These are phyloP conservation scores for Arthrobotrys sinensis DNA, from an alignment of 2,329 filamentous ascomycete species.

Conservation along the genomic window DNA sequence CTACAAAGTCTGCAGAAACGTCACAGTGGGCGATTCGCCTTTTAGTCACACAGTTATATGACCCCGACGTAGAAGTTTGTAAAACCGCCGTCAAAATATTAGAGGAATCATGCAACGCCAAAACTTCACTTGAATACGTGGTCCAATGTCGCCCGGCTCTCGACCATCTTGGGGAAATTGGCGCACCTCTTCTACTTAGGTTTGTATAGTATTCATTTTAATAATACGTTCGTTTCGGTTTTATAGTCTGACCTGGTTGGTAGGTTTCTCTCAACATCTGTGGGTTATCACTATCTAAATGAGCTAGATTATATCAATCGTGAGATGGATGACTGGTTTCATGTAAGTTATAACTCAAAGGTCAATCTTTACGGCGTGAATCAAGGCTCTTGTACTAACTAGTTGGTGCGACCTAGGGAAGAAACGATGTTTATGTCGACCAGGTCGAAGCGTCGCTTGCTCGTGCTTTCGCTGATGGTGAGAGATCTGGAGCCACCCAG, in stretches of 20 bases:
- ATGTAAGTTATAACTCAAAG: conserved; percentile 67
- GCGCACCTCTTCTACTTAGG: conserved; percentile 88
- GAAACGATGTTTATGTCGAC: conserved; percentile 95
- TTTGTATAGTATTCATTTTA: conserved; percentile 39
- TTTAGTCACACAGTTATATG: conserved; percentile 97
- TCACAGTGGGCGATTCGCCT: conserved; percentile 97
- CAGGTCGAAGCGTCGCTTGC: conserved; percentile 96
- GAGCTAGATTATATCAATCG: conserved; percentile 98
- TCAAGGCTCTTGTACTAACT: not conserved
- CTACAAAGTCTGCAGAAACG: conserved; percentile 69
- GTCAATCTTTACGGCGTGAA: not conserved
- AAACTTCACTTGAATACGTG: conserved; percentile 91
- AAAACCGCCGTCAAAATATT: conserved; percentile 96
- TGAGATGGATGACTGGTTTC: conserved; percentile 99
- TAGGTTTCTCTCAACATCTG: conserved; percentile 89
- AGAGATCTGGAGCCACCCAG: conserved; percentile 71
- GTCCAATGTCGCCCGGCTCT: conserved; percentile 95
- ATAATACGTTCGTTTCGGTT: conserved; percentile 1
- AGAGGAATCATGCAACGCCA: conserved; percentile 96
- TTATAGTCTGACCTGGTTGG: not conserved
- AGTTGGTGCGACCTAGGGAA: conserved; percentile 70
- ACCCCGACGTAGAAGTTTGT: conserved; percentile 96
- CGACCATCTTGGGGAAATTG: conserved; percentile 96
- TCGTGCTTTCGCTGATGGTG: conserved; percentile 78
- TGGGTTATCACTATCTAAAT: conserved; percentile 97